Evolutionary conservation across 345 rosid species (phyloP), one percentile per base, ranked within the genome.

Genomic region (Iberis pinnata): DNA sequence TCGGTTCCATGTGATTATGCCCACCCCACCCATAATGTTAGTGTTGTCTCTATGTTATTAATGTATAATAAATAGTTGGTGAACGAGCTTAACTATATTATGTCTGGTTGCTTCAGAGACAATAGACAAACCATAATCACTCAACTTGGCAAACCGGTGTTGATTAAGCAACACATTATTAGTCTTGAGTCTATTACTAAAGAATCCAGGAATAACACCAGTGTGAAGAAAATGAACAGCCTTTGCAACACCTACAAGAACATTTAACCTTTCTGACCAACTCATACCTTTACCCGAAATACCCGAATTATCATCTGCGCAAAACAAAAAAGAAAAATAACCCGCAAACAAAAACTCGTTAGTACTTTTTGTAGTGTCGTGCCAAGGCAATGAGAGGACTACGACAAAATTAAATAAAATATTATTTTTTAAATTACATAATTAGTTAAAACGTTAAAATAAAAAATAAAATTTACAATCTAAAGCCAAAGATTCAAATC

Each of bases 171-270:
- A 73, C 55, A 85, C 71, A 53, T 76, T 80, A 36, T 82, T 75
- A 22, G 75, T 67, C 74, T 82, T 85, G 63, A 85, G 68, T 13
- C 81, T 59, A 56, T 85, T 85, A 66, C 79, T 80, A 55, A 76
- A 82, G 70, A 82, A 85, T 24, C 95, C 95, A 6, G 95, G 89
- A 52, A 85, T 82, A 14, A 85, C 83, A 63, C 89, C 95, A 26
- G 89, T 85, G 41, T 85, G 95, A 59, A 85, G 76, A 74, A 80
- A 85, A 47, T 80, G 89, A 45, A 82, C 83, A 49, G 89, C 87
- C 70, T 73, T 80, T 32, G 87, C 89, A 17, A 80, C 73, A 53
- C 84, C 78, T 31, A 47, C 72, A 8, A 85, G 68, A 42, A 75
- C 73, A 51, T 72, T 71, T 54, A 80, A 56, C 56, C 95, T 82